Base-by-base conservation (phyloP, 495 filamentous ascomycete genomes). In the Cryomyces minteri region DNA sequence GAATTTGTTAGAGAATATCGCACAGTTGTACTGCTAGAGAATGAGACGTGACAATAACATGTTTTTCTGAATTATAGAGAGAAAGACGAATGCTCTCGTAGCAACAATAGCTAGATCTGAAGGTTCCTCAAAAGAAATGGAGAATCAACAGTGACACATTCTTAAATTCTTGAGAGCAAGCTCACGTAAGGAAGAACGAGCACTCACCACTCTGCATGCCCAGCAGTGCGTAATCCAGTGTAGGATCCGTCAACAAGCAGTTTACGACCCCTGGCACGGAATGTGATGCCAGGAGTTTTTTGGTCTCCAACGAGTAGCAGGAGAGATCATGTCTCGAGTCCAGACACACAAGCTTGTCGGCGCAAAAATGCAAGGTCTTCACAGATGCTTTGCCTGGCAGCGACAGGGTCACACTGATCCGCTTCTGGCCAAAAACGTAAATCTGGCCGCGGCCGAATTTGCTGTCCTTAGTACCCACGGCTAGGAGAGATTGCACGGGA, bases 401-500 rank as follows among this genome's bases (percentile, higher is more conserved):
- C 0, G 65, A 58, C 48, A 86, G 70, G 33, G 76, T 70, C 49
- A 81, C 80, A 39, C 74, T 69, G 41, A 95, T 79, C 29, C 90
- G 79, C 34, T 69, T 73, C 62, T 85, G 82, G 10, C 90, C 90
- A 55, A 90, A 94, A 52, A 98, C 67, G 62, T 90, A 90, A 58
- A 98, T 86, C 60, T 84, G 76, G 18, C 83, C 82, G 36, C 72
- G 72, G 44, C 82, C 81, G 48, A 74, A 86, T 50, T 78, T 71
- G 33, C 82, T 81, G 61, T 54, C 82, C 58, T 74, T 78, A 41
- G 92, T 96, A 29, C 86, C 90, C 40, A 96, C 72, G n/a, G 87
- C 90, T 31, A 98, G 68, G 31, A 98, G 77, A 14, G 87, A 94
- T 58, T 96, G 90, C 25, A 92, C 69, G 5, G 90, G 88, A 49